phyloP scores from a whole-genome alignment of 1,139 yeast species.

The Ogataea hybrid region DNA sequence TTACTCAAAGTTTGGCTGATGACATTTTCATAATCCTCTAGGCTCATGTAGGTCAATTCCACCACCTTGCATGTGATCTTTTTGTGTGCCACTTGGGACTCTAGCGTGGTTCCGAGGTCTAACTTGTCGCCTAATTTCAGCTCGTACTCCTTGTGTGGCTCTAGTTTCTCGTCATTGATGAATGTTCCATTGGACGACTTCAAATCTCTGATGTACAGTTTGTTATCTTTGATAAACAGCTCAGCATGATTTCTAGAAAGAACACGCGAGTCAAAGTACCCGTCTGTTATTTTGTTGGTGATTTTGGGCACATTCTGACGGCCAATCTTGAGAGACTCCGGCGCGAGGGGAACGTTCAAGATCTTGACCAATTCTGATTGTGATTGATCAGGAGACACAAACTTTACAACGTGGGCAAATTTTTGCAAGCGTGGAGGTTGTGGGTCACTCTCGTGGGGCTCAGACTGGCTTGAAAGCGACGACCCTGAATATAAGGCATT shows the following conservation, averaged over 20 bases:
- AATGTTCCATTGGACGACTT: conserved; percentile 95
- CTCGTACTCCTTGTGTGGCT: conserved; percentile 52
- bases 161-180: conserved; percentile 71
- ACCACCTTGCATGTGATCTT: conserved; percentile 82
- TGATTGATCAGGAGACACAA: conserved; percentile 60
- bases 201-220: conserved; percentile 76
- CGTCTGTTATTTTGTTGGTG: conserved; percentile 77
- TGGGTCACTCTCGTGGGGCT: conserved; percentile 8
- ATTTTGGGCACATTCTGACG: conserved; percentile 78
- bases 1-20: conserved; percentile 23
- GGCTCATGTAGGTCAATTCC: conserved; percentile 46
- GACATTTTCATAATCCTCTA: conserved; percentile 25
- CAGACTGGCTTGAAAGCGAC: conserved; percentile 6
- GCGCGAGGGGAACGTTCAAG: conserved; percentile 73
- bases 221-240: conserved; percentile 58
- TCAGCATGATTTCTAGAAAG: conserved; percentile 93
- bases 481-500: conserved; percentile 14
- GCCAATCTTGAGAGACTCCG: conserved; percentile 84
- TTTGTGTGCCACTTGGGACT: conserved; percentile 76
- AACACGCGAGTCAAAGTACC: conserved; percentile 92
- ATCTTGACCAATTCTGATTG: conserved; percentile 72
- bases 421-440: conserved; percentile 20
- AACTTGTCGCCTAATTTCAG: conserved; percentile 75
- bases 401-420: conserved; percentile 50
- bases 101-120: conserved; percentile 90